Percentiles rank a stretch among this genome's conserved stretches.
phyloP scores from a whole-genome alignment of 2,329 filamentous ascomycete species.

The Alternaria ventricosa region DNA sequence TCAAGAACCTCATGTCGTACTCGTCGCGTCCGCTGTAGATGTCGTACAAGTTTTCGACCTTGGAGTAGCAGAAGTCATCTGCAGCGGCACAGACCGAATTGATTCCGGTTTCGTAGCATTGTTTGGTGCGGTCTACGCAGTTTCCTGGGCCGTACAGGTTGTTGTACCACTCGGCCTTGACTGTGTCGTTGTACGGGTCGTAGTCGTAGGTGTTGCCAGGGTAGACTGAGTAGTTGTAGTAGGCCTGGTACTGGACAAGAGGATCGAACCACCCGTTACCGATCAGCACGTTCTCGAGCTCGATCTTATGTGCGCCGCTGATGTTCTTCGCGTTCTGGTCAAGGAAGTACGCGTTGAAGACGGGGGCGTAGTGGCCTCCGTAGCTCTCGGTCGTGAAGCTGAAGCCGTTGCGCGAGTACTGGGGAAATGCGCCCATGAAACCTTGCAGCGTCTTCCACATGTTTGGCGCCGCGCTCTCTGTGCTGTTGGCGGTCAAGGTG shows the following conservation, averaged over 20 bases:
- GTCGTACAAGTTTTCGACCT: conserved; percentile 62
- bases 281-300: conserved; percentile 60
- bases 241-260: conserved; percentile 62
- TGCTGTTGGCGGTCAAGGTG: conserved; percentile 61
- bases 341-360: conserved; percentile 60
- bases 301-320: conserved; percentile 55
- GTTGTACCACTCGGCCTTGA: conserved; percentile 62
- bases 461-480: conserved; percentile 60
- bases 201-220: conserved; percentile 66
- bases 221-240: conserved; percentile 64
- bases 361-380: conserved; percentile 65
- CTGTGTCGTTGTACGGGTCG: conserved; percentile 58
- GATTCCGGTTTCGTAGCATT: conserved; percentile 61
- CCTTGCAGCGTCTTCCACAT: conserved; percentile 69
- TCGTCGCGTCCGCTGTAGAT: conserved; percentile 61
- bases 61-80: conserved; percentile 61
- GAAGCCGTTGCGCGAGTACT: conserved; percentile 56
- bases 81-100: conserved; percentile 61
- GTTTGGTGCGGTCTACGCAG: conserved; percentile 63
- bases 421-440: conserved; percentile 67
- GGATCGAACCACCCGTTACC: conserved; percentile 67
- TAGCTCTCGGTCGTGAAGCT: conserved; percentile 65
- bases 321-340: conserved; percentile 55
- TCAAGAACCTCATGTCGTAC: conserved; percentile 65
- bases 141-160: conserved; percentile 67